Evolutionary conservation across 139 green algal genomes (phyloP), one percentile per base, ranked within the genome.

Genomic region (Limnomonas spitsbergensis): DNA sequence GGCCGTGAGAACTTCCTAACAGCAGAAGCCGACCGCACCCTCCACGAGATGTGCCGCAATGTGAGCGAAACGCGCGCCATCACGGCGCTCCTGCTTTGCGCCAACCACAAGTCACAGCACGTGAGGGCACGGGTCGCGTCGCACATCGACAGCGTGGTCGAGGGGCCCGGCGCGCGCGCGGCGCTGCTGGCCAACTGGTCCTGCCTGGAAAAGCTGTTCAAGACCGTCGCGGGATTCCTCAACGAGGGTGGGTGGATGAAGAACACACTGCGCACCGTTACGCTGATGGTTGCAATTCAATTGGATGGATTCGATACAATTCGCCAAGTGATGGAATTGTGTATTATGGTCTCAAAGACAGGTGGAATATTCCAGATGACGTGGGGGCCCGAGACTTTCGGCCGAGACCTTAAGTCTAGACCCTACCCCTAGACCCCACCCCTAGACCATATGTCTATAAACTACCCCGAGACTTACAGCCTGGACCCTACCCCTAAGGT

Each of bases 1-100:
- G 90, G 92, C 14, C 86, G 92, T 4, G 91, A 95, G 76, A 95
- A 92, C 81, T 97, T 94, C 80, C 86, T 97, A 29, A 84, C 88
- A 0, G 73, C 81, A 2, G 90, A 95, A 70, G 91, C 93, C 0
- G 90, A 95, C 82, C 81, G 79, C 37, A 84, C 84, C 24, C 83
- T 97, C 38, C 66, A 53, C 0, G 61, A 88, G 14, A 88, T 96
- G 85, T 83, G 87, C 3, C 75, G 77, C 31, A 80, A 75, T 71
- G 68, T 86, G 78, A 73, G 73, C 36, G 88, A 89, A 61, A 38
- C 69, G 7, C 70, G 79, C 24, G 78, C 72, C n/a, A 47, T 89
- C 3, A 38, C 82, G 6, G 84, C 87, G 24, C 86, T 95, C 72
- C 74, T 91, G 26, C 72, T 39, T 7, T 82, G 78, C 42, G 74